Percentiles rank a stretch among this genome's conserved stretches.
phyloP scores from a whole-genome alignment of 1,139 yeast genomes.

The Sugiyamaella japonica region DNA sequence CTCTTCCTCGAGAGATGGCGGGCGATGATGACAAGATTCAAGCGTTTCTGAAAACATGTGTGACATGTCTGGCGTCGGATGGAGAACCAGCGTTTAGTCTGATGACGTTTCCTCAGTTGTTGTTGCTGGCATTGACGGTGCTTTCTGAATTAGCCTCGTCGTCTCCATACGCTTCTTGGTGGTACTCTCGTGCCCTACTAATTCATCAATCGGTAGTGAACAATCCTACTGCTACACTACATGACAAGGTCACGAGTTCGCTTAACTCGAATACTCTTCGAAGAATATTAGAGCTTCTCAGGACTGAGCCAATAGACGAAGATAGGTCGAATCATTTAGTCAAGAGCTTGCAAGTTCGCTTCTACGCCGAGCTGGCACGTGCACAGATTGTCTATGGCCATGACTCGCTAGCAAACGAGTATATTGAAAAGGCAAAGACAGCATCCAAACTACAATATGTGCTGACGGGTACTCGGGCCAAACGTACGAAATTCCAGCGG shows the following conservation, averaged over 20 bases:
- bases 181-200: constrained; percentile 40
- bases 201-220: constrained; percentile 41
- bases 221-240: constrained; percentile 35
- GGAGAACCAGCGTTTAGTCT: constrained; percentile 42
- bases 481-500: constrained; percentile 80
- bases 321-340: neutral
- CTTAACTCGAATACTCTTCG: constrained; percentile 30
- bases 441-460: constrained; percentile 60
- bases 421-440: constrained; percentile 53
- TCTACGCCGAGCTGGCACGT: constrained; percentile 62
- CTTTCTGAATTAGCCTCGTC: constrained; percentile 24
- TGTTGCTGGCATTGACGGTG: constrained; percentile 32
- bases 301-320: neutral
- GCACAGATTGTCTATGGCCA: constrained; percentile 56
- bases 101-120: constrained; percentile 37
- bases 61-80: constrained; percentile 26
- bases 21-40: neutral
- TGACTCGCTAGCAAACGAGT: constrained; percentile 58
- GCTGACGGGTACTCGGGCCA: constrained; percentile 86
- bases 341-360: constrained; percentile 36
- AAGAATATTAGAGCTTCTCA: constrained; percentile 13
- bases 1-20: neutral
- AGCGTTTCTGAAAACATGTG: constrained; percentile 5
- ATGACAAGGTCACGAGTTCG: constrained; percentile 33
- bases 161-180: constrained; percentile 32